These are phyloP conservation scores for Pseudogymnoascus sp. DNA, from an alignment of 2,329 filamentous ascomycete genomes.

Conservation along the genomic window DNA sequence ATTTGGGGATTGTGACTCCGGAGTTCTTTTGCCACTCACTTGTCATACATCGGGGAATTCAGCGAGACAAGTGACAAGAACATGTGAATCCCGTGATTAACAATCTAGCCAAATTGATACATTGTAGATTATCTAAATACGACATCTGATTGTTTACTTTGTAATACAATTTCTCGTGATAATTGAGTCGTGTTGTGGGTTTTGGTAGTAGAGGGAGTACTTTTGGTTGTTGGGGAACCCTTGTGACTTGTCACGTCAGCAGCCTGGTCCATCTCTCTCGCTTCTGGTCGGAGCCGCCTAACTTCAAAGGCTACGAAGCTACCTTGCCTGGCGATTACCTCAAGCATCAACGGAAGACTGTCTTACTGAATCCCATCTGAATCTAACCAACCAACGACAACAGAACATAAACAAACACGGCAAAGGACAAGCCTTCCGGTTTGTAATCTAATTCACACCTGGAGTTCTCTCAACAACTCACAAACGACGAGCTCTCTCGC, in stretches of 20 bases:
- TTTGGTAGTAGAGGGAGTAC: not conserved
- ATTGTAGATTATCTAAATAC: not conserved
- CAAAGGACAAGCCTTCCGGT: not conserved
- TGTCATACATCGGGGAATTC: slow-evolving; percentile 2
- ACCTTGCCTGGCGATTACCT: slow-evolving; percentile 8
- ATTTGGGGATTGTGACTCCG: not conserved
- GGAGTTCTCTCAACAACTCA: not conserved
- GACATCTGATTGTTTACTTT: not conserved
- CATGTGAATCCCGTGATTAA: not conserved
- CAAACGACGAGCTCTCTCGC: slow-evolving; percentile 8
- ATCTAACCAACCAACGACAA: not conserved
- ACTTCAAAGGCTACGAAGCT: slow-evolving; percentile 9
- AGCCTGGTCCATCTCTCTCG: slow-evolving; percentile 4
- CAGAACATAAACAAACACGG: not conserved
- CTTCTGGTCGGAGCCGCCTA: slow-evolving; percentile 8
- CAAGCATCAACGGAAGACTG: slow-evolving; percentile 8
- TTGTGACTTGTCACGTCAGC: slow-evolving; percentile 4
- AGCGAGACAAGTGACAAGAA: not conserved
- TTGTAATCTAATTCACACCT: slow-evolving; percentile 2
- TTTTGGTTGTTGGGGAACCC: slow-evolving; percentile 3
- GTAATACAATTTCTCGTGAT: not conserved
- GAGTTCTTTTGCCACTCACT: not conserved
- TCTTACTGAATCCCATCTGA: not conserved
- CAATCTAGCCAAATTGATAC: not conserved
- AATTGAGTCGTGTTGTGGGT: not conserved